Evolutionary conservation across 1,139 yeast genomes (phyloP).

Genomic region (Suhomyces wounanorum): DNA sequence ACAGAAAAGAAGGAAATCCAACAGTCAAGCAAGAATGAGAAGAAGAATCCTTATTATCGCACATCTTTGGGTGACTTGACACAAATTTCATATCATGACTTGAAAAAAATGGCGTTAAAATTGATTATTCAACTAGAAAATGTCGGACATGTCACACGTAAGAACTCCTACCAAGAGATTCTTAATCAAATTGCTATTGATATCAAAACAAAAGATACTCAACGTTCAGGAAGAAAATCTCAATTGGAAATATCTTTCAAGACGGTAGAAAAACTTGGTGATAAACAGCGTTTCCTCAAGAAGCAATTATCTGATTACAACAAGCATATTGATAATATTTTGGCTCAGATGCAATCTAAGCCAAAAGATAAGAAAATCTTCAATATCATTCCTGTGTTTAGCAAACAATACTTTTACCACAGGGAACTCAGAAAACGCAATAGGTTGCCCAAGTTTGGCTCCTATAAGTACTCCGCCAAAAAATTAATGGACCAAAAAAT

Average conservation of each 20-base stretch:
- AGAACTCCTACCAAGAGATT: constrained; percentile 74
- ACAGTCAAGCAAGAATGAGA: constrained; percentile 23
- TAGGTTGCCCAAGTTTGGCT: constrained; percentile 74
- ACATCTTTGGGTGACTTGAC: constrained; percentile 57
- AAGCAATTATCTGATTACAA: constrained; percentile 68
- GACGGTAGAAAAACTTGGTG: constrained; percentile 60
- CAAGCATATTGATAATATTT: constrained; percentile 65
- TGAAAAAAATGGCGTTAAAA: constrained; percentile 77
- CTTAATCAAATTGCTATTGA: constrained; percentile 85
- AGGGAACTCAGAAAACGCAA: constrained; percentile 70
- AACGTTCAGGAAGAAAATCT: constrained; percentile 59
- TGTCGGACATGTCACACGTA: constrained; percentile 64
- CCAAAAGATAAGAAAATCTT: constrained; percentile 55
- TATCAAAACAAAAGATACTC: constrained; percentile 75
- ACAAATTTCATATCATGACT: constrained; percentile 63
- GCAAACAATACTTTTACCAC: constrained; percentile 78
- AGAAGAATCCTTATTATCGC: constrained; percentile 39
- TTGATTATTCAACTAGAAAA: constrained; percentile 75
- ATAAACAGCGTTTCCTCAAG: constrained; percentile 62
- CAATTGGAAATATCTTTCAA: constrained; percentile 63
- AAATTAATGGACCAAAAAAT: constrained; percentile 75
- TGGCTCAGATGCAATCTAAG: constrained; percentile 60
- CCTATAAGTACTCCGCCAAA: constrained; percentile 78
- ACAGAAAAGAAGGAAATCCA: constrained; percentile 44
- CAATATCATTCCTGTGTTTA: constrained; percentile 62